Evolutionary conservation across 805 yeast genomes (phyloP).

Genomic region (Suhomyces tanzawaensis): DNA sequence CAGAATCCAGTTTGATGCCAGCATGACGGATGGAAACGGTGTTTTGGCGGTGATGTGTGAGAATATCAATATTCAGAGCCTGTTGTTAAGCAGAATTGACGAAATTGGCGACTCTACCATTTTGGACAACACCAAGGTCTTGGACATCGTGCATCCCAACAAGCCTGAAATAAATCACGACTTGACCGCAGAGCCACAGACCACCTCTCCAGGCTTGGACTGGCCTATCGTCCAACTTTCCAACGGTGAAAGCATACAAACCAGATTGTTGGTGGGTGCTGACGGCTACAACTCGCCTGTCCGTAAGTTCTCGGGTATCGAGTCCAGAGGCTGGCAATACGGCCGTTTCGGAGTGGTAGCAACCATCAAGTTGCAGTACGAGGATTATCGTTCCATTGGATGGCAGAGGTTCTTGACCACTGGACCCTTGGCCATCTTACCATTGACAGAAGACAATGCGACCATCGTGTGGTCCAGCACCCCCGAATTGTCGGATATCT

Average conservation of each 20-base stretch:
- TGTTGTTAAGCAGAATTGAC: conserved; percentile 52
- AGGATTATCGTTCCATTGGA: conserved; percentile 69
- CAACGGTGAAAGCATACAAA: conserved; percentile 59
- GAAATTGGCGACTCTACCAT: conserved; percentile 34
- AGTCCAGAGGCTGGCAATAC: conserved; percentile 91
- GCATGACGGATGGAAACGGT: conserved; percentile 9
- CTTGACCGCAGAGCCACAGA: conserved; percentile 17
- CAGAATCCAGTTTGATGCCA: conserved; percentile 61
- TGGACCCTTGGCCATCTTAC: conserved; percentile 91
- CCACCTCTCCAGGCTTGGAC: conserved; percentile 30
- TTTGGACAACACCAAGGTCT: conserved; percentile 67
- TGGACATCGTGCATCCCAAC: conserved; percentile 39
- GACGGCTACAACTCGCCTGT: conserved; percentile 97
- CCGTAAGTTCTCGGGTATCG: conserved; percentile 73
- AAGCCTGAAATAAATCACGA: conserved; percentile 12
- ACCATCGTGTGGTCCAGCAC: conserved; percentile 92
- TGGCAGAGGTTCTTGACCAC: conserved; percentile 91
- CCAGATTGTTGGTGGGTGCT: conserved; percentile 87
- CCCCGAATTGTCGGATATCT: conserved; percentile 64
- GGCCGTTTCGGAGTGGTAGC: conserved; percentile 91
- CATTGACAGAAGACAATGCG: conserved; percentile 83
- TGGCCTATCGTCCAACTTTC: conserved; percentile 79
- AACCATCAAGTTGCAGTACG: conserved; percentile 70
- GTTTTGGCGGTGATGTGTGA: conserved; percentile 81
- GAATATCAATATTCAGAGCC: conserved; percentile 77